Percentiles rank a stretch among this genome's conserved stretches.
Conservation (phyloP, 352 stramenopile genomes). For the Globisporangium takayamanum region DNA sequence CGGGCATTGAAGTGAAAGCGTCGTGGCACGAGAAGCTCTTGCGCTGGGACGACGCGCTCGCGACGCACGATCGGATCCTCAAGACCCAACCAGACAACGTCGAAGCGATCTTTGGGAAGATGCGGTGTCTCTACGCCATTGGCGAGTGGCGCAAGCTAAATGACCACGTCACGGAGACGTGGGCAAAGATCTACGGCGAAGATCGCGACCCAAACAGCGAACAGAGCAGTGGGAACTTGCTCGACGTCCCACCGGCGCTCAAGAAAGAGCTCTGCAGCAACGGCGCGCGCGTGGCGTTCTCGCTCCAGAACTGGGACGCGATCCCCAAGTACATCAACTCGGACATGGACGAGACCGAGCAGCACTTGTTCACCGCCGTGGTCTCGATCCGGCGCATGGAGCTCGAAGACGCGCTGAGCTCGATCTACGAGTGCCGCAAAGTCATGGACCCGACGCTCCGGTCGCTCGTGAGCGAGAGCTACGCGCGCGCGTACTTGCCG, state of each 20-base stretch:
- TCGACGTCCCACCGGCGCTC: constrained; percentile 73
- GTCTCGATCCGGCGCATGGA: constrained; percentile 94
- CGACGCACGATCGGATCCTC: constrained; percentile 89
- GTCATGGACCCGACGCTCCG: constrained; percentile 96
- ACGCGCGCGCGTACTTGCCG: constrained; percentile 93
- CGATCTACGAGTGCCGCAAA: constrained; percentile 91
- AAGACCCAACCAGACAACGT: constrained; percentile 78
- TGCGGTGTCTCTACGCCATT: constrained; percentile 97
- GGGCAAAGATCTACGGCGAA: constrained; percentile 81
- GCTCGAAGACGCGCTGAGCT: constrained; percentile 87
- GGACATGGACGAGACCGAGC: constrained; percentile 82
- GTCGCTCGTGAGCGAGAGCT: constrained; percentile 96
- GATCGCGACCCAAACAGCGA: constrained; percentile 27
- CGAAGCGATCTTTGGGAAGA: constrained; percentile 96
- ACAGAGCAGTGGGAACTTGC: constrained; percentile 40
- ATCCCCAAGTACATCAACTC: constrained; percentile 85
- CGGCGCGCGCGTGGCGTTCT: constrained; percentile 72
- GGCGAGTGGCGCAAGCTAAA: constrained; percentile 96
- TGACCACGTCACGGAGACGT: constrained; percentile 87
- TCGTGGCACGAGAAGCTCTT: constrained; percentile 98
- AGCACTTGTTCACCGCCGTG: constrained; percentile 85
- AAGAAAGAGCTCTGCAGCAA: constrained; percentile 86
- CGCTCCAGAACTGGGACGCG: constrained; percentile 79
- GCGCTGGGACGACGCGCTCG: constrained; percentile 95
- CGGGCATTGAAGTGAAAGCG: constrained; percentile 88